Conservation (phyloP, 1,139 yeast genomes). For the Candida sp. region DNA sequence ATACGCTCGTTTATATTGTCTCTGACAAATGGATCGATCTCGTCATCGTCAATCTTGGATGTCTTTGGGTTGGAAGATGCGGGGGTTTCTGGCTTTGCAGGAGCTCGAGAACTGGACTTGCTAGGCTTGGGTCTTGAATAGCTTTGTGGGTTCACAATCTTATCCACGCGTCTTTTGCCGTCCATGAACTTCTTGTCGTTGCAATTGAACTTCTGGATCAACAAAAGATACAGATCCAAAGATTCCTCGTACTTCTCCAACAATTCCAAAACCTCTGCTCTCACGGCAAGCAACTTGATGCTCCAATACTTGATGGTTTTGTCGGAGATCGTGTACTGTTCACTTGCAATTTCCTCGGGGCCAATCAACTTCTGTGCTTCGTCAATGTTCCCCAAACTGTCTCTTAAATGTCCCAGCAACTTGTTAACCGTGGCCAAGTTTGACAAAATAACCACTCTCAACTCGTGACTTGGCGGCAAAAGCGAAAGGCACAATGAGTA, state of each 20-base stretch:
- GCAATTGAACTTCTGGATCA: conserved; percentile 67
- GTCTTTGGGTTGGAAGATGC: conserved; percentile 18
- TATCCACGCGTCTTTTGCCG: conserved; percentile 80
- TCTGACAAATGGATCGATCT: conserved; percentile 16
- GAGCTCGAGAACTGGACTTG: conserved; percentile 16
- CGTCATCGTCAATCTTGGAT: conserved; percentile 40
- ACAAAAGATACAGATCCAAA: conserved; percentile 57
- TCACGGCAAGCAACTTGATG: conserved; percentile 67
- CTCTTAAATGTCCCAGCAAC: conserved; percentile 76
- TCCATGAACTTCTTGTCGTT: conserved; percentile 71
- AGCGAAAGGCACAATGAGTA: conserved; percentile 66
- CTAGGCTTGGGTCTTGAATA: conserved; percentile 12
- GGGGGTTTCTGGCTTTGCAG: conserved; percentile 11
- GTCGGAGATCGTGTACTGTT: conserved; percentile 35
- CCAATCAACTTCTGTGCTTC: conserved; percentile 62
- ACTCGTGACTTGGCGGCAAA: conserved; percentile 69
- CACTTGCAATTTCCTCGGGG: conserved; percentile 26
- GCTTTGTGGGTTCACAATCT: conserved; percentile 57
- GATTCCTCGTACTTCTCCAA: conserved; percentile 73
- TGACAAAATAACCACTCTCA: conserved; percentile 71
- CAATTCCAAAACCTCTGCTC: conserved; percentile 87
- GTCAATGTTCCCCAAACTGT: conserved; percentile 57
- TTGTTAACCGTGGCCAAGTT: conserved; percentile 75
- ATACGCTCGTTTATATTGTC: conserved; percentile 16
- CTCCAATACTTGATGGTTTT: conserved; percentile 74